Evolutionary conservation across 2,329 filamentous ascomycete species (phyloP).

Genomic region (Rhynchosporium graminicola): DNA sequence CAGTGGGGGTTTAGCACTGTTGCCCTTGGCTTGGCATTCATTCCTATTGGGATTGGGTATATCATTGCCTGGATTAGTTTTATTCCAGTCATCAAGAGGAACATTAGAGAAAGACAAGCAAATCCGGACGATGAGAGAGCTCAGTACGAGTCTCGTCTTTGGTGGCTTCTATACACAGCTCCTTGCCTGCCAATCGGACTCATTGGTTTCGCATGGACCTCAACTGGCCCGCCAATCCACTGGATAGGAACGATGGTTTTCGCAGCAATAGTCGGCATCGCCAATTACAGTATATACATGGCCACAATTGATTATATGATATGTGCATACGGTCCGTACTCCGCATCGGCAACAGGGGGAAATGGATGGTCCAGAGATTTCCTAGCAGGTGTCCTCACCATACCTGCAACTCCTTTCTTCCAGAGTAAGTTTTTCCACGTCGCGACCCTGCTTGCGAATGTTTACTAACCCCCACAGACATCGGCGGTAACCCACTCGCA

Average conservation of each 20-base stretch:
- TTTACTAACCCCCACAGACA: constrained; percentile 43
- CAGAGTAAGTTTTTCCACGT: constrained; percentile 40
- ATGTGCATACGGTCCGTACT: constrained; percentile 71
- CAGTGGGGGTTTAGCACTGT: constrained; percentile 65
- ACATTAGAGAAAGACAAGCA: constrained; percentile 51
- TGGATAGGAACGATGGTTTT: constrained; percentile 72
- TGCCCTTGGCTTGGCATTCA: constrained; percentile 60
- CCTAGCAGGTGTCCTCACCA: constrained; percentile 69
- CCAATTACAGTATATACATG: constrained; percentile 74
- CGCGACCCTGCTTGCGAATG: background rate
- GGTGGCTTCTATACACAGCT: constrained; percentile 63
- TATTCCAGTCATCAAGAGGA: constrained; percentile 56
- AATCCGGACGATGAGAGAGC: constrained; percentile 58
- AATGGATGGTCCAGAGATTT: constrained; percentile 76
- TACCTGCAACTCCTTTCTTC: constrained; percentile 67
- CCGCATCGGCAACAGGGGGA: constrained; percentile 73
- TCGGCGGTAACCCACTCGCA: constrained; percentile 55
- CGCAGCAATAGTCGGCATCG: constrained; percentile 66
- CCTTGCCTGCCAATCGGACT: constrained; percentile 66
- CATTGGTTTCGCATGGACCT: constrained; percentile 70
- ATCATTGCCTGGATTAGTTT: constrained; percentile 61
- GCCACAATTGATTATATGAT: constrained; percentile 79
- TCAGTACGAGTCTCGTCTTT: constrained; percentile 69
- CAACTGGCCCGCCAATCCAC: constrained; percentile 60
- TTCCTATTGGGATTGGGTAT: constrained; percentile 68